Conservation (phyloP, 108 stramenopile genomes). For the Chaetoceros tenuissimus region DNA sequence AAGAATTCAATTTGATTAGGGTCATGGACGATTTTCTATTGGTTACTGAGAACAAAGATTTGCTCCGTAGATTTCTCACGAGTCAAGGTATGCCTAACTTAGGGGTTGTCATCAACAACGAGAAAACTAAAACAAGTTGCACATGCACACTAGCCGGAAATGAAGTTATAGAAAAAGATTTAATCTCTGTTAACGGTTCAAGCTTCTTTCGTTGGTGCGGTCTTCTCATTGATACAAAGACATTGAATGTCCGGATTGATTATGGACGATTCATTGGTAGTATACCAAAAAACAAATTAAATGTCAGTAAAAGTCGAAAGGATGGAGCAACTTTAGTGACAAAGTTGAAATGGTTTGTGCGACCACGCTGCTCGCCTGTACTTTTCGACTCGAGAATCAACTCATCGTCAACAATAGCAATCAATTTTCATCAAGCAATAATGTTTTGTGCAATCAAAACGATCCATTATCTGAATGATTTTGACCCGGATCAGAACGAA, state of each 20-base stretch:
- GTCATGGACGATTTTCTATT: conserved; percentile 83
- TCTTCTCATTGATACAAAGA: conserved; percentile 62
- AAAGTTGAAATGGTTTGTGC: conserved; percentile 63
- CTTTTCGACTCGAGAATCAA: conserved; percentile 68
- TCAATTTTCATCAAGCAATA: conserved; percentile 69
- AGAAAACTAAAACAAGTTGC: conserved; percentile 40
- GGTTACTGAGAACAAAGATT: conserved; percentile 34
- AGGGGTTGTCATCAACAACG: conserved; percentile 62
- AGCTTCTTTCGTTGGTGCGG: conserved; percentile 78
- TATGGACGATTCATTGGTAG: conserved; percentile 44
- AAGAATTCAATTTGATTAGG: conserved; percentile 42
- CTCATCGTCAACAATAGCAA: conserved; percentile 23
- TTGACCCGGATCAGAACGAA: neutral
- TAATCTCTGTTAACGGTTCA: neutral
- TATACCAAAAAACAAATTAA: conserved; percentile 41
- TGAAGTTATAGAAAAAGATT: conserved; percentile 14
- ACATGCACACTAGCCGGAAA: neutral
- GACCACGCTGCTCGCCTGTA: conserved; percentile 68
- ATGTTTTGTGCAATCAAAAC: conserved; percentile 58
- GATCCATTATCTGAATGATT: conserved; percentile 30
- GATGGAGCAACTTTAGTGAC: conserved; percentile 36
- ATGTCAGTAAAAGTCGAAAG: conserved; percentile 30
- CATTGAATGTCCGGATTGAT: conserved; percentile 71
- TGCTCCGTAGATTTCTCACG: conserved; percentile 47
- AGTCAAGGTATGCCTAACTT: conserved; percentile 43